Conservation (phyloP, 805 yeast genomes). For the Metschnikowia drakensbergensis region DNA sequence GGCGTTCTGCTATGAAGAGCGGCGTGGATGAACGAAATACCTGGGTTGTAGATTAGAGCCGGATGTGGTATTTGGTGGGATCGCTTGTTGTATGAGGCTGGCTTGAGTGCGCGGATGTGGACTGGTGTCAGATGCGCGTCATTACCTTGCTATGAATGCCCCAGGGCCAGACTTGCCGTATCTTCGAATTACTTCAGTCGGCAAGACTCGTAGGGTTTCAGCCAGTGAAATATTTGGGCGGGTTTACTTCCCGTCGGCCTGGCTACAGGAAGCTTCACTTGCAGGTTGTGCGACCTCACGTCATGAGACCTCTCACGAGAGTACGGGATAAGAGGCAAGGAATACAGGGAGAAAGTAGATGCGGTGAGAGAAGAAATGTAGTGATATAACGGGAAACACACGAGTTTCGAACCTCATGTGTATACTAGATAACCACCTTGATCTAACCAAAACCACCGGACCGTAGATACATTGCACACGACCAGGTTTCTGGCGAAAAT, state of each 20-base stretch:
- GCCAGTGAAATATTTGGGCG: too few relatives aligned
- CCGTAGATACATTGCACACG: conserved; percentile 12
- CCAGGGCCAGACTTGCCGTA: too few relatives aligned
- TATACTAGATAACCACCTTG: conserved; percentile 41
- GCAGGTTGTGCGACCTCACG: too few relatives aligned
- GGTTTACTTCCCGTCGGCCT: too few relatives aligned
- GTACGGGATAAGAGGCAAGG: too few relatives aligned
- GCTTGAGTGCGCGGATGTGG: conserved; percentile 1
- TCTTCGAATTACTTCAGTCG: too few relatives aligned
- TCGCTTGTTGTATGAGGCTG: background rate
- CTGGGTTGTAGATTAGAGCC: background rate
- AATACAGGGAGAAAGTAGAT: too few relatives aligned
- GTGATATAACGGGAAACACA: conserved; percentile 46
- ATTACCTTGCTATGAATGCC: background rate
- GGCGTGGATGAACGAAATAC: background rate
- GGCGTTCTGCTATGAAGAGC: background rate
- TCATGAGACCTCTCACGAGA: too few relatives aligned
- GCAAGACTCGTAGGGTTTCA: too few relatives aligned
- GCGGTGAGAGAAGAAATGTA: conserved; percentile 19
- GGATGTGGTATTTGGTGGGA: background rate
- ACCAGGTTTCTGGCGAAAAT: conserved; percentile 8
- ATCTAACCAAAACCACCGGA: conserved; percentile 35
- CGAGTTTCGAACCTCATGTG: conserved; percentile 33
- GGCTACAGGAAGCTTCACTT: too few relatives aligned
- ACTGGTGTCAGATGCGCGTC: background rate